A percentile compares a stretch with the other conserved stretches of the same genome.
Evolutionary conservation across 176 grass and related monocot genomes (phyloP).

Genomic region (Phoenix roebelenii): DNA sequence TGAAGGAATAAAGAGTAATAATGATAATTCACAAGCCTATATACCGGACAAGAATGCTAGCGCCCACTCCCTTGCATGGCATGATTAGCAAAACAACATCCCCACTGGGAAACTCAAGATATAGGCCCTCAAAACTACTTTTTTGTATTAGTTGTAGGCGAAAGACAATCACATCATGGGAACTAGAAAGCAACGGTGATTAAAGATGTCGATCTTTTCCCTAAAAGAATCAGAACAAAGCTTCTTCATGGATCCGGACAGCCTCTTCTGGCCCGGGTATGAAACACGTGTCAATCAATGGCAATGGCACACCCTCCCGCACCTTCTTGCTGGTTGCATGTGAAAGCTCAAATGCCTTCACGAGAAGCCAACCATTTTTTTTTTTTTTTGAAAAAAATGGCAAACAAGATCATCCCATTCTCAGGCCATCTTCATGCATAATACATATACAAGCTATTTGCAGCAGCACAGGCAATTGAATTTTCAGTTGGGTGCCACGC

Average conservation of each 20-base stretch:
- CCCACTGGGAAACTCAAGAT: constrained; percentile 11
- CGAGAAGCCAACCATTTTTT: neutral
- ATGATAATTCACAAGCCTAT: constrained; percentile 4
- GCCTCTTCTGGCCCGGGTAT: neutral
- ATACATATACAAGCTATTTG: constrained; percentile 97
- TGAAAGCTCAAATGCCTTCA: neutral
- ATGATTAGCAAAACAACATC: constrained; percentile 11
- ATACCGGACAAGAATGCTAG: neutral
- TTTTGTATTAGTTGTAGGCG: constrained; percentile 33
- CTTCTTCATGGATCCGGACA: neutral
- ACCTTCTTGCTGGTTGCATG: constrained; percentile 7
- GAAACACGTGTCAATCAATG: neutral
- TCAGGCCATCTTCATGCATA: constrained; percentile 43
- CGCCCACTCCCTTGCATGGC: neutral
- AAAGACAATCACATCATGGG: constrained; percentile 35
- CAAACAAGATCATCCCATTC: constrained; percentile 4
- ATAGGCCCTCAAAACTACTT: constrained; percentile 15
- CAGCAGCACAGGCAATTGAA: constrained; percentile 78
- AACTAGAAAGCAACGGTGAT: constrained; percentile 33
- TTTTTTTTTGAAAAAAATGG: neutral
- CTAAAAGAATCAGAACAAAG: constrained; percentile 34
- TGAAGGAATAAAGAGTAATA: neutral
- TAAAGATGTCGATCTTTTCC: constrained; percentile 52
- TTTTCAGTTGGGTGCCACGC: constrained; percentile 93
- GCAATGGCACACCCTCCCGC: constrained; percentile 2